Evolutionary conservation across 176 grass and related monocot genomes (phyloP).

Genomic region (Bonia amplexicaulis): DNA sequence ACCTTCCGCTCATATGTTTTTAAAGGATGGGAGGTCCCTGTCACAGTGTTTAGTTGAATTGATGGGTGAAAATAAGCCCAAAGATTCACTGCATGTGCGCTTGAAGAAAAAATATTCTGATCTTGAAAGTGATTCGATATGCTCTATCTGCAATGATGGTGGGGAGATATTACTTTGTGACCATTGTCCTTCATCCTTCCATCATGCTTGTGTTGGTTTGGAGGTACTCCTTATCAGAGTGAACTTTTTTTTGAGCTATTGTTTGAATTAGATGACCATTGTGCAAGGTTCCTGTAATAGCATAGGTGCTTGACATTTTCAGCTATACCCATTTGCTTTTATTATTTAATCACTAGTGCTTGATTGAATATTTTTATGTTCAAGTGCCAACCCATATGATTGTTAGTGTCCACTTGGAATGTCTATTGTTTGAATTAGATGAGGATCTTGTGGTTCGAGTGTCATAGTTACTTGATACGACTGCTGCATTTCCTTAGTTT

Average conservation of each 20-base stretch:
- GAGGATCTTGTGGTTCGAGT: neutral
- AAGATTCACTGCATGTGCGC: conserved; percentile 17
- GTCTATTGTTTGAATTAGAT: neutral
- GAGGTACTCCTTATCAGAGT: conserved; percentile 33
- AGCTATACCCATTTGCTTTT: neutral
- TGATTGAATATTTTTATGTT: neutral
- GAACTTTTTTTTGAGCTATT: neutral
- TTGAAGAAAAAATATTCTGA: conserved; percentile 47
- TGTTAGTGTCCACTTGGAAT: conserved; percentile 14
- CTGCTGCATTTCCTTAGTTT: neutral
- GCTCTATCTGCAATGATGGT: conserved; percentile 61
- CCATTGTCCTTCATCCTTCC: conserved; percentile 66
- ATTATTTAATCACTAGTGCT: neutral
- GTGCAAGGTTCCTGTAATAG: neutral
- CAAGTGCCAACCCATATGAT: neutral
- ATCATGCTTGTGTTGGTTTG: conserved; percentile 62
- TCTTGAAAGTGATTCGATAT: conserved; percentile 59
- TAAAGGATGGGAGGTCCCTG: conserved; percentile 71
- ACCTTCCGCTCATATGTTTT: conserved; percentile 52
- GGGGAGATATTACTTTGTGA: conserved; percentile 65
- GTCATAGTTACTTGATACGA: neutral
- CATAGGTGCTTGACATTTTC: conserved; percentile 13
- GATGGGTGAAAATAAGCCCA: conserved; percentile 43
- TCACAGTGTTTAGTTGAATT: conserved; percentile 57
- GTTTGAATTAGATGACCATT: too few relatives aligned